Evolutionary conservation across 805 yeast genomes (phyloP).

Genomic region (Suhomyces sp.): DNA sequence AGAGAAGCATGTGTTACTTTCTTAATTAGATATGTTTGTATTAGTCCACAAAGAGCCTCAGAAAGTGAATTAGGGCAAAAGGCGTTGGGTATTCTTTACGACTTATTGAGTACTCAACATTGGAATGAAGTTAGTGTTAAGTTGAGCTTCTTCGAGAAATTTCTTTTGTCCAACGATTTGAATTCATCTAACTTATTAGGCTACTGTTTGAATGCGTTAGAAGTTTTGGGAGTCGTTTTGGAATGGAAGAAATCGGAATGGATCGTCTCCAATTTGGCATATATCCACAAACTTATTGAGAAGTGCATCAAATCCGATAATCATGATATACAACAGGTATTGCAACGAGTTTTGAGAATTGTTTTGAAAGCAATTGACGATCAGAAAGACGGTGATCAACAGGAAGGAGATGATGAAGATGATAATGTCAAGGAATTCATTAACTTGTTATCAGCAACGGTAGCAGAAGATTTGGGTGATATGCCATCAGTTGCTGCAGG

Average conservation of each 20-base stretch:
- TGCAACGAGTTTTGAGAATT: slow-evolving; percentile 71
- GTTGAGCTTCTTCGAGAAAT: slow-evolving; percentile 83
- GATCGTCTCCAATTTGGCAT: slow-evolving; percentile 70
- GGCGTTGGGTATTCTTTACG: slow-evolving; percentile 75
- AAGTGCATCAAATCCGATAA: slow-evolving; percentile 80
- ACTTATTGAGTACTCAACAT: slow-evolving; percentile 63
- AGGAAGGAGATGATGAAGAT: slow-evolving; percentile 49
- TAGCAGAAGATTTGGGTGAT: slow-evolving; percentile 74
- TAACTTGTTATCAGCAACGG: slow-evolving; percentile 58
- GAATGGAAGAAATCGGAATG: slow-evolving; percentile 75
- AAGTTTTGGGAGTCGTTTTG: slow-evolving; percentile 79
- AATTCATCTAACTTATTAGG: slow-evolving; percentile 67
- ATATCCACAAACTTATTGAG: slow-evolving; percentile 72
- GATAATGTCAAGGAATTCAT: slow-evolving; percentile 65
- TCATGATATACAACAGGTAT: slow-evolving; percentile 81
- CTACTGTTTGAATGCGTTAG: slow-evolving; percentile 85
- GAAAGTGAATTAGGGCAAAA: slow-evolving; percentile 80
- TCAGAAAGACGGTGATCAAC: slow-evolving; percentile 26
- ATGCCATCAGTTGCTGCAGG: slow-evolving; percentile 85
- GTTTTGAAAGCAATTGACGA: slow-evolving; percentile 65
- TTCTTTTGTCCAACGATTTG: slow-evolving; percentile 74
- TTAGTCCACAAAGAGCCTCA: slow-evolving; percentile 79
- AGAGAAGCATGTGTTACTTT: slow-evolving; percentile 90
- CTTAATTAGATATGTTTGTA: slow-evolving; percentile 82
- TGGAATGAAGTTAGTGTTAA: slow-evolving; percentile 93